phyloP scores from a whole-genome alignment of 192 early-diverging fungal genomes.

The Rhizoclosmatium globosum region DNA sequence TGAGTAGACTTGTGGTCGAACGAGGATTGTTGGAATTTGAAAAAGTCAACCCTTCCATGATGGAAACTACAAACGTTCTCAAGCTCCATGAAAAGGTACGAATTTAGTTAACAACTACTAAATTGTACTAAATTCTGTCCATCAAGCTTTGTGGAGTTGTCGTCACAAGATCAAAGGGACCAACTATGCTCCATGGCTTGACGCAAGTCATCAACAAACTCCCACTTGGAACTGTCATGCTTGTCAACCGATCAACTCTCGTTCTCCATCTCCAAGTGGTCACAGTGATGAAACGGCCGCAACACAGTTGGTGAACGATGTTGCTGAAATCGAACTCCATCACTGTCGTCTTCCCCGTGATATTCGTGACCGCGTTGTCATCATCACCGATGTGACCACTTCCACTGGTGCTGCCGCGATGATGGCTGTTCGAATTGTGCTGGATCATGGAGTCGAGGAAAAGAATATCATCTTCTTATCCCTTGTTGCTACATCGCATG shows the following conservation, averaged over 20 bases:
- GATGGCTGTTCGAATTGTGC: conserved; percentile 94
- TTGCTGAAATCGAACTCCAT: conserved; percentile 88
- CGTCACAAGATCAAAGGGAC: conserved; percentile 81
- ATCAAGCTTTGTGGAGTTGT: conserved; percentile 78
- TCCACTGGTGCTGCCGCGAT: conserved; percentile 93
- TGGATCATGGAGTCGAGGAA: conserved; percentile 90
- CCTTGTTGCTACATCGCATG: conserved; percentile 80
- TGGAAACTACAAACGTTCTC: conserved; percentile 68
- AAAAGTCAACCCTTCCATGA: conserved; percentile 36
- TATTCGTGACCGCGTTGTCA: conserved; percentile 66
- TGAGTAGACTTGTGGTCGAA: conserved; percentile 87
- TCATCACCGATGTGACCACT: conserved; percentile 89
- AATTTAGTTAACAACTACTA: not conserved
- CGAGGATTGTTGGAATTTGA: conserved; percentile 70
- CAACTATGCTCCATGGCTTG: conserved; percentile 90
- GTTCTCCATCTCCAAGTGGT: not conserved
- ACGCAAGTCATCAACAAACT: conserved; percentile 82
- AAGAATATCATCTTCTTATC: conserved; percentile 83
- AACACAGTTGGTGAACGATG: conserved; percentile 4
- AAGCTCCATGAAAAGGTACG: conserved; percentile 25
- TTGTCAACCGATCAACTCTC: conserved; percentile 74
- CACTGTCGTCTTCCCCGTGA: conserved; percentile 81
- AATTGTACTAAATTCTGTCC: not conserved
- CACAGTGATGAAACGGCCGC: not conserved
- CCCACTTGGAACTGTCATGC: conserved; percentile 89